Conservation (phyloP, 345 rosid species). For the Cardamine resedifolia region DNA sequence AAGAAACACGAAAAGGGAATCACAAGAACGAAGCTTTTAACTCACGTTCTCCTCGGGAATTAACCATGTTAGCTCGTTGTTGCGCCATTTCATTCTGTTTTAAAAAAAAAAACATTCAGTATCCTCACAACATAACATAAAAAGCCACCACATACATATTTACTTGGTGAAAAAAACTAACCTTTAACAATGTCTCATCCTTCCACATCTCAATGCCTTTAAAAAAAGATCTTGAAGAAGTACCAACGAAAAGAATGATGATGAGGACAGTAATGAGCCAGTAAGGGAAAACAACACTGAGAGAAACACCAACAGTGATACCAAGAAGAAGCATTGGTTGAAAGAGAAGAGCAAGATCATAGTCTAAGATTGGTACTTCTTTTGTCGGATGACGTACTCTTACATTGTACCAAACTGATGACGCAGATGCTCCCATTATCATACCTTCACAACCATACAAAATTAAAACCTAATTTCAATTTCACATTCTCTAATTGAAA, state of each 20-base stretch:
- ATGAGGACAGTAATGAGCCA: slow-evolving; percentile 95
- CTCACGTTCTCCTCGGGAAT: slow-evolving; percentile 87
- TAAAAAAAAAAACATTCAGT: background rate
- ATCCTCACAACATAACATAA: background rate
- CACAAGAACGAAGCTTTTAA: background rate
- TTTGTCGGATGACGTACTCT: slow-evolving; percentile 82
- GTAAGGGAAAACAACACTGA: slow-evolving; percentile 92
- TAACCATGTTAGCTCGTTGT: slow-evolving; percentile 45
- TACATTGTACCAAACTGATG: slow-evolving; percentile 93
- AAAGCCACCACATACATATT: background rate
- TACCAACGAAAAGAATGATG: slow-evolving; percentile 82
- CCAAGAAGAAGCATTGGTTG: slow-evolving; percentile 97
- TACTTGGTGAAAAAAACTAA: background rate
- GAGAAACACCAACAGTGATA: slow-evolving; percentile 82
- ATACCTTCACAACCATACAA: slow-evolving; percentile 56
- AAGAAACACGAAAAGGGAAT: background rate
- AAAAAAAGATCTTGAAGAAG: slow-evolving; percentile 81
- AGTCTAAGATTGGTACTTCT: slow-evolving; percentile 86
- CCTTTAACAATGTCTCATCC: slow-evolving; percentile 79
- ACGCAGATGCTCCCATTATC: slow-evolving; percentile 96
- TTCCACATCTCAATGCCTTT: slow-evolving; percentile 89
- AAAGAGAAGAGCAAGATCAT: slow-evolving; percentile 83
- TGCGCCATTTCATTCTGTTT: slow-evolving; percentile 64
- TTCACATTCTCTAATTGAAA: background rate
- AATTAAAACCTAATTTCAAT: background rate